Base-by-base conservation (phyloP, 768 basidiomycete genomes). In the Macrolepiota fuliginosa region DNA sequence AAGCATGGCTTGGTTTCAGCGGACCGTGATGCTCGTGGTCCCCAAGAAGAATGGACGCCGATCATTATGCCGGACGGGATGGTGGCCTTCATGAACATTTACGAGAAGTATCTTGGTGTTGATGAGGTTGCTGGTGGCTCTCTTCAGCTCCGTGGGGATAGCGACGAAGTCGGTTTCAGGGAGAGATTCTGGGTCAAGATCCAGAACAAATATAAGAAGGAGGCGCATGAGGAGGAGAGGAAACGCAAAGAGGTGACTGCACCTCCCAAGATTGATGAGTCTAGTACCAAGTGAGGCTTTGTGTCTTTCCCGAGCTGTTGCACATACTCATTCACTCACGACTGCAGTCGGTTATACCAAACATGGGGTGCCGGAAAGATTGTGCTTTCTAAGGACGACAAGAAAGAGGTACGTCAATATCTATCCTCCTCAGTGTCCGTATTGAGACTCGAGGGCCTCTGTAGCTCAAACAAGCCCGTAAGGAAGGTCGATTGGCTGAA, bases 1-100 rank as follows among this genome's bases (percentile, higher is more conserved):
- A 81, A 87, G 63, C 87, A 92, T 67, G 94, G 94, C 6, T 77
- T 94, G 19, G 89, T 96, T 13, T 85, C 88, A 64, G 88, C 91
- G 47, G 89, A 92, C 70, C 80, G 91, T 50, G 94, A 97, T 69
- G 94, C 94, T 27, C 83, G 94, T 35, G 95, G 94, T 1, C 90
- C 92, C 3, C 92, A 96, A 73, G 94, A 97, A 73, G 94, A 96
- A 73, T 97, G 94, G 92, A 91, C 90, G 2, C 90, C 94, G 15
- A 83, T 93, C 25, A 77, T 94, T 59, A 73, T 92, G 24, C 85
- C 90, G 10, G 91, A 91, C 63, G 92, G 91, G 45, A 92, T 94
- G 89, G 85, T 91, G 52, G 90, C 91, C 6, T 90, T 95, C 70
- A 87, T 88, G 85, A 94, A 89, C 73, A 80, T 92, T 10, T 95